Evolutionary conservation across 441 rosid species (phyloP).

Genomic region (Sinapis alba): DNA sequence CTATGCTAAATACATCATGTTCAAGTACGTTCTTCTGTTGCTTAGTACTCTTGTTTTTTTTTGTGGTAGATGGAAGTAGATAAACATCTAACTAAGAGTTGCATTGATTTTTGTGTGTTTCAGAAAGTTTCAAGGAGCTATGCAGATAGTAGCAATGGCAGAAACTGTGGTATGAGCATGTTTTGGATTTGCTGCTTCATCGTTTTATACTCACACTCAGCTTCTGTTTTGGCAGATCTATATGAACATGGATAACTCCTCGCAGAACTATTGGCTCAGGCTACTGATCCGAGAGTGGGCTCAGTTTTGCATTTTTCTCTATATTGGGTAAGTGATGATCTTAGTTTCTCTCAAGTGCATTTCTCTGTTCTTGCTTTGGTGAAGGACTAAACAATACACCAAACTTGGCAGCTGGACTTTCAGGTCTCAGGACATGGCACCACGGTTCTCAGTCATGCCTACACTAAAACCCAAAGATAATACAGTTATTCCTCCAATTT

Average conservation of each 20-base stretch:
- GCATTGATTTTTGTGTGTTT: neutral
- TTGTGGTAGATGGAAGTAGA: constrained; percentile 10
- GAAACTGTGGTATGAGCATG: constrained; percentile 60
- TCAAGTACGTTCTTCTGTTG: constrained; percentile 56
- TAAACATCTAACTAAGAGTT: constrained; percentile 1
- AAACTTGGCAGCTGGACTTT: constrained; percentile 74
- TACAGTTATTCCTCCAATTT: constrained; percentile 63
- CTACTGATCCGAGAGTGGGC: constrained; percentile 83
- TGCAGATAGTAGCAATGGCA: constrained; percentile 86
- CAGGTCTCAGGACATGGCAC: constrained; percentile 82
- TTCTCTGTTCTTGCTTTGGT: constrained; percentile 18
- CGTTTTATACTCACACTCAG: neutral
- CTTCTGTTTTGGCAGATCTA: constrained; percentile 50
- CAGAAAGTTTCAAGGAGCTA: constrained; percentile 90
- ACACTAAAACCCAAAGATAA: constrained; percentile 59
- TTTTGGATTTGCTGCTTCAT: neutral
- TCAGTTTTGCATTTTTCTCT: constrained; percentile 76
- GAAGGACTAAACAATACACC: neutral
- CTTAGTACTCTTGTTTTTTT: neutral
- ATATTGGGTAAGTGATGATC: constrained; percentile 61
- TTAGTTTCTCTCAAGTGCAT: neutral
- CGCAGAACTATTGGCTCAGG: constrained; percentile 80
- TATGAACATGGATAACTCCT: constrained; percentile 67
- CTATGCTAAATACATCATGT: constrained; percentile 73
- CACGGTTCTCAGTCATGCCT: constrained; percentile 80